phyloP scores from a whole-genome alignment of 2,329 filamentous ascomycete species.

The Penicillium sp. region DNA sequence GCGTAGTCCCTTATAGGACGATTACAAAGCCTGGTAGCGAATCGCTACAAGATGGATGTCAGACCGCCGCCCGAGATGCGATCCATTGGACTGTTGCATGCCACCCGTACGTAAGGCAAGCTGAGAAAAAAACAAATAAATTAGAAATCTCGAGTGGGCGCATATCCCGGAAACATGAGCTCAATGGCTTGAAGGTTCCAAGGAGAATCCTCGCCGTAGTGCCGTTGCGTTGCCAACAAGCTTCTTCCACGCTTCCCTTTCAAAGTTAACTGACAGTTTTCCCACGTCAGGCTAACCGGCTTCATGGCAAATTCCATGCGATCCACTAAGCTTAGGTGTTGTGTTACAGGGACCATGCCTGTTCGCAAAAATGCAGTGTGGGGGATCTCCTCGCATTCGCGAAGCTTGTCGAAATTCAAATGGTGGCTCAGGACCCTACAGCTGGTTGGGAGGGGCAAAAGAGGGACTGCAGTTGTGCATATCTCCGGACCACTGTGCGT shows the following conservation, averaged over 20 bases:
- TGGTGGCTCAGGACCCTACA: conserved; percentile 3
- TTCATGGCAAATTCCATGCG: neutral
- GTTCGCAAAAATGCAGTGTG: neutral
- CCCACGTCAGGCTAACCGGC: neutral
- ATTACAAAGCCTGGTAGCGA: neutral
- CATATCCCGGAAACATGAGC: neutral
- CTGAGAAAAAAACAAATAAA: neutral
- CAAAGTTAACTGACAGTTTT: neutral
- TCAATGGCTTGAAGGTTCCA: neutral
- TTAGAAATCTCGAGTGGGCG: neutral
- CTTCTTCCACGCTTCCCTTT: conserved; percentile 3
- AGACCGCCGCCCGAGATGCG: neutral
- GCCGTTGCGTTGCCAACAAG: conserved; percentile 10
- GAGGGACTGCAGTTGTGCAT: conserved; percentile 5
- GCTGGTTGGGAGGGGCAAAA: neutral
- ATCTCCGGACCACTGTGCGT: conserved; percentile 1
- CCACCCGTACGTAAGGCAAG: neutral
- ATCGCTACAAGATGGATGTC: neutral
- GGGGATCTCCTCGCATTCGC: conserved; percentile 7
- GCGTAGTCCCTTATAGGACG: neutral
- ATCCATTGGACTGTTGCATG: neutral
- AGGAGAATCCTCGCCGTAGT: neutral
- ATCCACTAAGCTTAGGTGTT: conserved; percentile 3
- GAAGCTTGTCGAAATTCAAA: conserved; percentile 13
- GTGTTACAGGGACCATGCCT: conserved; percentile 7